phyloP scores from a whole-genome alignment of 2,329 filamentous ascomycete species.

The Trichoderma sp. region DNA sequence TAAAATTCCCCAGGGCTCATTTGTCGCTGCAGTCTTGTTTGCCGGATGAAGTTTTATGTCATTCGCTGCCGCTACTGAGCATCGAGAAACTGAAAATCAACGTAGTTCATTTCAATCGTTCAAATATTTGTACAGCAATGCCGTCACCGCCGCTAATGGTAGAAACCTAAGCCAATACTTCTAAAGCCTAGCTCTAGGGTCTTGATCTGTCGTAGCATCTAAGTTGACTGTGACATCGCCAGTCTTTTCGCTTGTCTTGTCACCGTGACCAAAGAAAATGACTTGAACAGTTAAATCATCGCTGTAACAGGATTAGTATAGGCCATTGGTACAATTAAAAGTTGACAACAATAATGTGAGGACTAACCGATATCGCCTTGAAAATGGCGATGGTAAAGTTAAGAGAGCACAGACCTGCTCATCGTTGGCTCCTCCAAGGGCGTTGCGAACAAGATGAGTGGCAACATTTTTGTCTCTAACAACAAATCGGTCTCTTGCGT shows the following conservation, averaged over 20 bases:
- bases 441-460: conserved; percentile 93
- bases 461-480: conserved; percentile 95
- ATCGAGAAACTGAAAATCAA: conserved; percentile 1
- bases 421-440: conserved; percentile 86
- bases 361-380: conserved; percentile 78
- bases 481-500: conserved; percentile 79
- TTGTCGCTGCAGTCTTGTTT: neutral
- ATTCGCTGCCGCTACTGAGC: neutral
- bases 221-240: conserved; percentile 82
- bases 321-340: too few relatives aligned
- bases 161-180: conserved; percentile 5
- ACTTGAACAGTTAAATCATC: conserved; percentile 97
- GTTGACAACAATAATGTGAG: neutral
- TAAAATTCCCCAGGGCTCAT: neutral
- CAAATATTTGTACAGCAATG: conserved; percentile 4
- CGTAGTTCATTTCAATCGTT: conserved; percentile 4
- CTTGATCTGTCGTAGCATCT: conserved; percentile 71
- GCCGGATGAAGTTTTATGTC: neutral
- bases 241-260: conserved; percentile 50
- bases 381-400: conserved; percentile 89
- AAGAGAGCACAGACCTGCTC: conserved; percentile 93
- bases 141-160: neutral
- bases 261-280: conserved; percentile 91
- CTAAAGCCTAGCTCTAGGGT: conserved; percentile 45
- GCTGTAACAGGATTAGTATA: conserved; percentile 45